Evolutionary conservation across 176 grass and related monocot species (phyloP).

Genomic region (Carex parvula): DNA sequence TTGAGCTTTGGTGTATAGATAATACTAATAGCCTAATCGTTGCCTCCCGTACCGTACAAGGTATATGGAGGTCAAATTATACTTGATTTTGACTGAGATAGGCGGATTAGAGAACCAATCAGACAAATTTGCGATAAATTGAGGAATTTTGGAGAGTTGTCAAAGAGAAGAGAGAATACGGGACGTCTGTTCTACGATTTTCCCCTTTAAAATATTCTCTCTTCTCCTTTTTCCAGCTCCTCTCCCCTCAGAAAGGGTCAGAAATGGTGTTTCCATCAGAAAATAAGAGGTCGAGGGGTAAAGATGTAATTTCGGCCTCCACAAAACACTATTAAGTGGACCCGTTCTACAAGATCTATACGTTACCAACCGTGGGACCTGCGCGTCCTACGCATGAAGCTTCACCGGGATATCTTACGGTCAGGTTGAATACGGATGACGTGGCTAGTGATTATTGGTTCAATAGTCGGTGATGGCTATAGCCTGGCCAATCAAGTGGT

Average conservation of each 20-base stretch:
- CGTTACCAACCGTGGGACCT: background rate
- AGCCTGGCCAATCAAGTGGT: background rate
- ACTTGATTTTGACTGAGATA: conserved; percentile 3
- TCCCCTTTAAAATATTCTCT: background rate
- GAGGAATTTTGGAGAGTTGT: background rate
- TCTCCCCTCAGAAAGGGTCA: conserved; percentile 9
- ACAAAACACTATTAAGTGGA: background rate
- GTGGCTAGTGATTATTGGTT: background rate
- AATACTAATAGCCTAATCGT: background rate
- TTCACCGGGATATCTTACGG: background rate
- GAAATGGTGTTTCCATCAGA: conserved; percentile 18
- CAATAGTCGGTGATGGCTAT: background rate
- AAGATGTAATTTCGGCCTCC: background rate
- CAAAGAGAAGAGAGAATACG: conserved; percentile 12
- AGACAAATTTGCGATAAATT: background rate
- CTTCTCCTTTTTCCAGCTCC: background rate
- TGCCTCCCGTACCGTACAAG: conserved; percentile 17
- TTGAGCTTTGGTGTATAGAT: background rate
- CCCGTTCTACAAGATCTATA: background rate
- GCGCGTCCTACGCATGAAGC: background rate
- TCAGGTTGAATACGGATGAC: background rate
- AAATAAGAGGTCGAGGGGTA: background rate
- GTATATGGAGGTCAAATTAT: background rate
- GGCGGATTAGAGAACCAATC: conserved; percentile 4
- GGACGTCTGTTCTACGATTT: background rate